Evolutionary conservation across 352 stramenopile genomes (phyloP).

Genomic region (Blastocystis sp.): DNA sequence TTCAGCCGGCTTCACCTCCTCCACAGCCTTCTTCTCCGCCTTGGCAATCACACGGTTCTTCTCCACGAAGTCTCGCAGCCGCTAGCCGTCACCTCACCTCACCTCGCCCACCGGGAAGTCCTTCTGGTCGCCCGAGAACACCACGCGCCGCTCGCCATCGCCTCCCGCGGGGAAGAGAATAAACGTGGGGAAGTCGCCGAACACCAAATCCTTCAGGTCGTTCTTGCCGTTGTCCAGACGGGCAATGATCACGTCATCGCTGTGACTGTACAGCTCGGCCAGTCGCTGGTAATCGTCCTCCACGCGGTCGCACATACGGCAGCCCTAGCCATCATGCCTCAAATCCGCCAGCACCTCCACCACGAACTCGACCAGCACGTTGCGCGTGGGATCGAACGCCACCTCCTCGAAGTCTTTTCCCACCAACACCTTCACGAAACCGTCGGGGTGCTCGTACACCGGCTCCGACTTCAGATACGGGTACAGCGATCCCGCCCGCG

Average conservation of each 20-base stretch:
- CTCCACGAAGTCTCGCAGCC: constrained; percentile 52
- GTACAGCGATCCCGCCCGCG: constrained; percentile 2
- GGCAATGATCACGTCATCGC: constrained; percentile 55
- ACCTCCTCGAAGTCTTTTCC: constrained; percentile 51
- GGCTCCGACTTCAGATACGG: constrained; percentile 49
- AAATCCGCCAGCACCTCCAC: neutral
- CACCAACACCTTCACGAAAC: constrained; percentile 38
- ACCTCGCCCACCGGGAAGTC: constrained; percentile 7
- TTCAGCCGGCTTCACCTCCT: neutral
- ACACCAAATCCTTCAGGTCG: constrained; percentile 14
- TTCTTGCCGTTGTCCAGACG: constrained; percentile 45
- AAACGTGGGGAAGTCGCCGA: constrained; percentile 28
- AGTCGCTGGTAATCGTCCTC: constrained; percentile 57
- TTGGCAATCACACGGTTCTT: constrained; percentile 4
- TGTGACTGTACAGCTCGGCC: constrained; percentile 13
- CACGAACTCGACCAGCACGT: constrained; percentile 66
- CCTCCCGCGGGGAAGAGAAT: constrained; percentile 35
- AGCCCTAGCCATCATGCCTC: neutral
- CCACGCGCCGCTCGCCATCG: constrained; percentile 10
- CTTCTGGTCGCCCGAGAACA: constrained; percentile 7
- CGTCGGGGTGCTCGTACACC: constrained; percentile 38
- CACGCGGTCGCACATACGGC: constrained; percentile 35
- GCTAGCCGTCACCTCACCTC: neutral
- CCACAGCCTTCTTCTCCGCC: neutral
- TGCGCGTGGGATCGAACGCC: constrained; percentile 35